These are phyloP conservation scores for Pulveroboletus frians DNA, from an alignment of 768 basidiomycete genomes.

Conservation along the genomic window DNA sequence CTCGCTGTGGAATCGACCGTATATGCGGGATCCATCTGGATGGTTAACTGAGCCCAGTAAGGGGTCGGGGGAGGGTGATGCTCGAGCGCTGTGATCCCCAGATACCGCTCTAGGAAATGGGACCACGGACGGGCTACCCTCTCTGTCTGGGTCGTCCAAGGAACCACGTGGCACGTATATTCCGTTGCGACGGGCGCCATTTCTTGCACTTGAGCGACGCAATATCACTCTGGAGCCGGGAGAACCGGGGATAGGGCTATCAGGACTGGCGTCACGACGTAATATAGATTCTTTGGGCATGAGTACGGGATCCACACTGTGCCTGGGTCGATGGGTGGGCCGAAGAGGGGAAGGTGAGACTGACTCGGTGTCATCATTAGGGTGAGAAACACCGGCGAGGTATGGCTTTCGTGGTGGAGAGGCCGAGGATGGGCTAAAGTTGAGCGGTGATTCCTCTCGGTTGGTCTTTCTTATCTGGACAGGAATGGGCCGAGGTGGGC, in stretches of 20 bases:
- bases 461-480: slow-evolving; percentile 13
- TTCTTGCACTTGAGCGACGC: slow-evolving; percentile 56
- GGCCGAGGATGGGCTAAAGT: slow-evolving; percentile 36
- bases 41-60: slow-evolving; percentile 26
- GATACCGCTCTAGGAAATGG: slow-evolving; percentile 65
- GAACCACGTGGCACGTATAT: slow-evolving; percentile 40
- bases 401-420: slow-evolving; percentile 54
- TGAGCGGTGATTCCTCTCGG: slow-evolving; percentile 17
- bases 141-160: slow-evolving; percentile 32
- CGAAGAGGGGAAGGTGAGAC: slow-evolving; percentile 38
- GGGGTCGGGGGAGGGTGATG: slow-evolving; percentile 37
- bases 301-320: slow-evolving; percentile 54
- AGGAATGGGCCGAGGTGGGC: slow-evolving; percentile 30
- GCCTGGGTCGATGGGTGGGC: slow-evolving; percentile 59
- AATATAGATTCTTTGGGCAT: slow-evolving; percentile 46
- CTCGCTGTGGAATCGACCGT: slow-evolving; percentile 69
- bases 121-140: slow-evolving; percentile 39
- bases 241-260: slow-evolving; percentile 36
- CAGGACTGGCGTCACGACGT: slow-evolving; percentile 56
- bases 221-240: slow-evolving; percentile 43
- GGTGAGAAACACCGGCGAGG: slow-evolving; percentile 41
- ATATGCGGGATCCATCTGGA: slow-evolving; percentile 37
- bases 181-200: slow-evolving; percentile 41
- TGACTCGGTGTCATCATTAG: slow-evolving; percentile 45
- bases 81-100: slow-evolving; percentile 38